Evolutionary conservation across 2,329 filamentous ascomycete species (phyloP).

Genomic region (Amauroascus verrucosus): DNA sequence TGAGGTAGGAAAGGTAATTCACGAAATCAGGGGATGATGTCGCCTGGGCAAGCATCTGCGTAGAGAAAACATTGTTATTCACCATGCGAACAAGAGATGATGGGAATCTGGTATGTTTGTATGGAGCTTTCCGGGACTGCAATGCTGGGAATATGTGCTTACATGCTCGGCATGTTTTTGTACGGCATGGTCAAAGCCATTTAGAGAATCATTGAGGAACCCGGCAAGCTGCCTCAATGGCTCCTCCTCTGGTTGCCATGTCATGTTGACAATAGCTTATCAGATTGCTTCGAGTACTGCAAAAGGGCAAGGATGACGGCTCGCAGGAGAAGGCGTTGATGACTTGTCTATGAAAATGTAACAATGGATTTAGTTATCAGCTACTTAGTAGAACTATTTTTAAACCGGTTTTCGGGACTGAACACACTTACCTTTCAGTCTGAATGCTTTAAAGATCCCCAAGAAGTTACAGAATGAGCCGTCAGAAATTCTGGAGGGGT

Average conservation of each 20-base stretch:
- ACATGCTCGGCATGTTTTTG: conserved; percentile 88
- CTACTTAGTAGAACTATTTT: not conserved
- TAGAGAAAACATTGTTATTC: not conserved
- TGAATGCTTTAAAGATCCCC: not conserved
- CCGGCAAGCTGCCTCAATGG: conserved; percentile 79
- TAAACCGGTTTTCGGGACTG: not conserved
- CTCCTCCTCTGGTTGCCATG: conserved; percentile 84
- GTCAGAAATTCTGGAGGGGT: conserved; percentile 4
- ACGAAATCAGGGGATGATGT: conserved; percentile 85
- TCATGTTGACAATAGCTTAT: conserved; percentile 47
- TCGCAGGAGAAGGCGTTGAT: not conserved
- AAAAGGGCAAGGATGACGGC: not conserved
- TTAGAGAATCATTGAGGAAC: conserved; percentile 85
- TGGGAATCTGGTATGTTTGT: not conserved
- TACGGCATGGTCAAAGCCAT: conserved; percentile 63
- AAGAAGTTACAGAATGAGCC: not conserved
- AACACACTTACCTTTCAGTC: not conserved
- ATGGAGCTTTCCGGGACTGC: not conserved
- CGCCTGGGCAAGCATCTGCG: conserved; percentile 83
- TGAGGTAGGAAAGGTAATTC: conserved; percentile 90
- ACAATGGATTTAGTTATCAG: not conserved
- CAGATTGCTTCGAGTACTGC: not conserved
- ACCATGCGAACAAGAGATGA: not conserved
- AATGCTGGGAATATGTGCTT: conserved; percentile 32
- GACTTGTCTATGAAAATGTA: not conserved